Evolutionary conservation across 441 rosid species (phyloP).

Genomic region (Eutrema salsugineum): DNA sequence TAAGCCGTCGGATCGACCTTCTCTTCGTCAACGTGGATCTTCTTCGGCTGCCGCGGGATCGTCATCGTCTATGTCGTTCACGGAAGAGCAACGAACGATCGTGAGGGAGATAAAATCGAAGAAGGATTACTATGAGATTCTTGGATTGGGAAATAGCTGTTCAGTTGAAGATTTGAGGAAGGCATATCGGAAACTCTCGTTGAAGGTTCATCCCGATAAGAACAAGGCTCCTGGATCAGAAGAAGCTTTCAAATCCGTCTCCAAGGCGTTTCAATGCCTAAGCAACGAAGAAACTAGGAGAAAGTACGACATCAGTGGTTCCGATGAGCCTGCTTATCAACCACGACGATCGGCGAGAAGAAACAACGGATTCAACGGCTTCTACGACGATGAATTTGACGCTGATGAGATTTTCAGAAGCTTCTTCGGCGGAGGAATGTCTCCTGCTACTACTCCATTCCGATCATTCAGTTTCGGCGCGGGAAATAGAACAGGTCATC

Average conservation of each 20-base stretch:
- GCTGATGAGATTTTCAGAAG: slow-evolving; percentile 93
- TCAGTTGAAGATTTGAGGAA: slow-evolving; percentile 79
- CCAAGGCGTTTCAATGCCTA: slow-evolving; percentile 90
- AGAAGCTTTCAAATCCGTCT: slow-evolving; percentile 84
- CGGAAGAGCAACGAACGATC: slow-evolving; percentile 71
- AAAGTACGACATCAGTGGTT: slow-evolving; percentile 71
- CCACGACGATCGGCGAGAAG: slow-evolving; percentile 37
- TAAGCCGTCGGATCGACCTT: slow-evolving; percentile 46
- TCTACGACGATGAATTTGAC: slow-evolving; percentile 72
- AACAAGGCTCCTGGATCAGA: slow-evolving; percentile 93
- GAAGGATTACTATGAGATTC: slow-evolving; percentile 80
- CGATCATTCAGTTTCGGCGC: slow-evolving; percentile 62
- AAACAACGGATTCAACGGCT: slow-evolving; percentile 49
- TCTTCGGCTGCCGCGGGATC: slow-evolving; percentile 38
- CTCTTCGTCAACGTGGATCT: slow-evolving; percentile 55
- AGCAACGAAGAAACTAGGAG: slow-evolving; percentile 63
- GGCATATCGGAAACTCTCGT: slow-evolving; percentile 76
- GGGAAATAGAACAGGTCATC: slow-evolving; percentile 50
- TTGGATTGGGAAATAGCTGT: slow-evolving; percentile 61
- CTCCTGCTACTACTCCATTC: slow-evolving; percentile 71
- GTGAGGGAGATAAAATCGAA: slow-evolving; percentile 74
- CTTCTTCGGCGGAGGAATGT: slow-evolving; percentile 90
- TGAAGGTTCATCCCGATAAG: slow-evolving; percentile 96
- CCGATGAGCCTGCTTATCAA: slow-evolving; percentile 71
- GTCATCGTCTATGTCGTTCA: slow-evolving; percentile 38